Evolutionary conservation across 1,284 basidiomycete genomes (phyloP).

Genomic region (Cutaneotrichosporon sp.): DNA sequence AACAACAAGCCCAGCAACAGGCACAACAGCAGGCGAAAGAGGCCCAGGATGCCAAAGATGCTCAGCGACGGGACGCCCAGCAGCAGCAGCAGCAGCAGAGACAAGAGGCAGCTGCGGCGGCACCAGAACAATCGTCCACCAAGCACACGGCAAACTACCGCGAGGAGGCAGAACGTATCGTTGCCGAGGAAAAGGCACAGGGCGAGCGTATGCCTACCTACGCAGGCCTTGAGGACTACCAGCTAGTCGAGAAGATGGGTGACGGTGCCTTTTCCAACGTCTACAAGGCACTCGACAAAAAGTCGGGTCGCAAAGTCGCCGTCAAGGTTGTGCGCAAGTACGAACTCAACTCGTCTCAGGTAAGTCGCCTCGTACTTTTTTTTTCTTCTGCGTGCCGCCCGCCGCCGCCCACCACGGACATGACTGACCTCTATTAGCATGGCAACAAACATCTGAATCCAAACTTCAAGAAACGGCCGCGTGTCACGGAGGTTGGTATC

Average conservation of each 20-base stretch:
- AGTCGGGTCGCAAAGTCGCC: constrained; percentile 76
- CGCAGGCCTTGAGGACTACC: constrained; percentile 77
- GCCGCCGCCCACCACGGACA: constrained; percentile 5
- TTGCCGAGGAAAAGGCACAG: constrained; percentile 68
- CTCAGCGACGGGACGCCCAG: background rate
- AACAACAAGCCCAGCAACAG: too few relatives aligned
- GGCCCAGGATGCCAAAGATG: background rate
- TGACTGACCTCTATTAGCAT: constrained; percentile 53
- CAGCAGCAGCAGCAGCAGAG: background rate
- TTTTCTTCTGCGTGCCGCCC: constrained; percentile 1
- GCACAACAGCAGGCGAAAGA: too few relatives aligned
- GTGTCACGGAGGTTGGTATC: constrained; percentile 80
- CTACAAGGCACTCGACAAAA: constrained; percentile 81
- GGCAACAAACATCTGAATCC: constrained; percentile 86
- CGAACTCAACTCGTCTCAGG: constrained; percentile 91
- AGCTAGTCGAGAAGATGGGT: constrained; percentile 87
- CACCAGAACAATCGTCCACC: background rate
- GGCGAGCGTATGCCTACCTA: constrained; percentile 74
- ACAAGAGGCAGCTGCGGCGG: background rate
- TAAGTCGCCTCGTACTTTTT: constrained; percentile 53
- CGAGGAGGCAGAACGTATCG: constrained; percentile 65
- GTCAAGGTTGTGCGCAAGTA: constrained; percentile 98
- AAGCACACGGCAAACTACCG: constrained; percentile 41
- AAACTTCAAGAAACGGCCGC: constrained; percentile 87
- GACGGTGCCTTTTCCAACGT: constrained; percentile 99